These are phyloP conservation scores for Eragrostis nindensis DNA, from an alignment of 176 grass and related monocot species.

Conservation along the genomic window DNA sequence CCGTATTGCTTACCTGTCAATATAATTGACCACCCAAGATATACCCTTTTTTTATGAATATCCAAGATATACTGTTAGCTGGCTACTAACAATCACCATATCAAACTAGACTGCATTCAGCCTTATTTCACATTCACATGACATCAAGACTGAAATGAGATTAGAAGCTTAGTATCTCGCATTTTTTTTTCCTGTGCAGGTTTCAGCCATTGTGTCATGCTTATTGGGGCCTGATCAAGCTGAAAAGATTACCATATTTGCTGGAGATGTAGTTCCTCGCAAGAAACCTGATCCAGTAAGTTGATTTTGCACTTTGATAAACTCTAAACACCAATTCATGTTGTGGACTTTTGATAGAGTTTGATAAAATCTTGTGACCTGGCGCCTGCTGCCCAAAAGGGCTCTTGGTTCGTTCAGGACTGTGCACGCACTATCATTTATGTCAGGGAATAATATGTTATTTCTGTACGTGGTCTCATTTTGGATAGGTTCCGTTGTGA, in stretches of 20 bases:
- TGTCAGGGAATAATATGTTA: background rate
- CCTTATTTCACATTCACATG: background rate
- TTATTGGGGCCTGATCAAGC: slow-evolving; percentile 77
- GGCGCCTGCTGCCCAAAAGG: background rate
- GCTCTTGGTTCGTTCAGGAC: too few relatives aligned
- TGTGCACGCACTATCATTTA: background rate
- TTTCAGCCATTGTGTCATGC: slow-evolving; percentile 90
- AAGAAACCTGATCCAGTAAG: slow-evolving; percentile 99
- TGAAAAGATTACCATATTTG: slow-evolving; percentile 95
- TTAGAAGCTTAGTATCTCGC: background rate
- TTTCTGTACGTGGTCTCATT: background rate
- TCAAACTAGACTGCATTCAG: background rate
- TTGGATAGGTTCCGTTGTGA: background rate
- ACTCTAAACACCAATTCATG: background rate
- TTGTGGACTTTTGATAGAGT: background rate
- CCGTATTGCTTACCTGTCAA: background rate
- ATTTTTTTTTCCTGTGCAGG: slow-evolving; percentile 53
- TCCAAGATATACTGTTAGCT: background rate
- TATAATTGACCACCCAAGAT: background rate
- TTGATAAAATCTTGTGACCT: background rate
- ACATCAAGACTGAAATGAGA: background rate
- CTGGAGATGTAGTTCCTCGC: slow-evolving; percentile 91
- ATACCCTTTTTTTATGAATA: too few relatives aligned
- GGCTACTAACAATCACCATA: background rate
- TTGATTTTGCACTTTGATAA: slow-evolving; percentile 22